Evolutionary conservation across 345 rosid species (phyloP), one percentile per base, ranked within the genome.

Genomic region (Populus tremula): DNA sequence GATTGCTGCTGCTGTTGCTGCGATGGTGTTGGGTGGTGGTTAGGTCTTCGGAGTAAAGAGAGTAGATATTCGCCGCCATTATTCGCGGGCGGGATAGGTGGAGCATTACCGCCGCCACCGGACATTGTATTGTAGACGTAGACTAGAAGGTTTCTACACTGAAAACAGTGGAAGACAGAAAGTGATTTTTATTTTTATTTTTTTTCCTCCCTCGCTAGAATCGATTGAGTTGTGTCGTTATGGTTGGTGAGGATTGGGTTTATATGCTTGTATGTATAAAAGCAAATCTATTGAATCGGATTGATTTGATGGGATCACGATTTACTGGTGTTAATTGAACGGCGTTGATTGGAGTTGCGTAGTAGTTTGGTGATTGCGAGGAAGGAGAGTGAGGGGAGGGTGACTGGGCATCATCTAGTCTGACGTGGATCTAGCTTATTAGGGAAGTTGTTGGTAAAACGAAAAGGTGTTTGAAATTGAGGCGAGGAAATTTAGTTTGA

Each of bases 51-150:
- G n/a, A 96, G 88, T n/a, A 96, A 85, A 27, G 98, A 93, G 2
- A 96, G 80, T 5, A 96, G 87, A 71, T 83, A 92, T 64, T 93
- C 97, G 6, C 99, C 99, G 76, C 93, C 98, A 74, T 79, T 85
- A 2, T 80, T 71, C 18, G 85, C 69, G 11, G 86, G 88, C 41
- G 86, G 82, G n/a, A 20, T 11, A 73, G 81, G 81, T 50, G 89
- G 88, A 82, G 80, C 77, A 53, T 88, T 86, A 17, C 82, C 91
- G 54, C 92, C 91, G 73, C 89, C 89, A 76, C 91, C 85, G 73
- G 86, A 53, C 97, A 92, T 92, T 18, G 82, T 10, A 64, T 73
- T 59, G 25, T 59, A 9, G 13, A n/a, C 29, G 63, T 59, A 59
- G 14, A 59, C 63, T 59, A 11, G 53, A 12, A 47, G 53, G 18